Conservation (phyloP, 177 flowering plant genomes). For the Telopea speciosissima region DNA sequence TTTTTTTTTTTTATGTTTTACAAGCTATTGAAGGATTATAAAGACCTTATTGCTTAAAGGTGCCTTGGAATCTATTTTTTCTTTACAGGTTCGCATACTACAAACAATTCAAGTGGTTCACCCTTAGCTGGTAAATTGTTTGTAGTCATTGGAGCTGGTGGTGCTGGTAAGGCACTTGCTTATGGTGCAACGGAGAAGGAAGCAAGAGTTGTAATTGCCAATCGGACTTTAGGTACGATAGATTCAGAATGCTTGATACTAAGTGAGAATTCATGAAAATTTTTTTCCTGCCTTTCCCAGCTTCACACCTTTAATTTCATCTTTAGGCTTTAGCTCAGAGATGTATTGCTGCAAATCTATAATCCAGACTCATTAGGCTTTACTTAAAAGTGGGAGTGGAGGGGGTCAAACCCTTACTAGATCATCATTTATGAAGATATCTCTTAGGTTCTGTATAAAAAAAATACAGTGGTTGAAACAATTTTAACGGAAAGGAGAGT, state of each 20-base stretch:
- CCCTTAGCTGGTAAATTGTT: slow-evolving; percentile 75
- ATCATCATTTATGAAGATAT: neutral
- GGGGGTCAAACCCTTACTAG: too few species aligned
- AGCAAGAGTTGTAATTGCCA: slow-evolving; percentile 80
- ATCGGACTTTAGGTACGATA: slow-evolving; percentile 72
- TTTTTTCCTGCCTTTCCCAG: too few species aligned
- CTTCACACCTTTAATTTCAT: too few species aligned
- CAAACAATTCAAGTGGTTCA: slow-evolving; percentile 32
- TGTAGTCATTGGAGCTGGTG: slow-evolving; percentile 97
- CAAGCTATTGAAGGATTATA: slow-evolving; percentile 9
- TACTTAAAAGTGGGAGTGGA: too few species aligned
- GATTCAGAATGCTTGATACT: neutral
- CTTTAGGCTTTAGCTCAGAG: neutral
- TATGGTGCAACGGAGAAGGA: slow-evolving; percentile 95
- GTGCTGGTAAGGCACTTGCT: slow-evolving; percentile 99
- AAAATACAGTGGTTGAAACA: neutral
- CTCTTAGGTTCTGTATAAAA: neutral
- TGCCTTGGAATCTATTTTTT: neutral
- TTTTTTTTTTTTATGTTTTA: slow-evolving; percentile 5
- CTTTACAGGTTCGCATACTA: slow-evolving; percentile 33
- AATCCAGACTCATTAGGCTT: neutral
- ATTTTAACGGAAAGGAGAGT: too few species aligned
- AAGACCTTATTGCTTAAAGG: slow-evolving; percentile 4
- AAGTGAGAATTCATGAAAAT: neutral
- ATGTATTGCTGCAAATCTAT: too few species aligned